Conservation (phyloP, 169 alveolate genomes). For the Pseudocohnilembus persalinus region DNA sequence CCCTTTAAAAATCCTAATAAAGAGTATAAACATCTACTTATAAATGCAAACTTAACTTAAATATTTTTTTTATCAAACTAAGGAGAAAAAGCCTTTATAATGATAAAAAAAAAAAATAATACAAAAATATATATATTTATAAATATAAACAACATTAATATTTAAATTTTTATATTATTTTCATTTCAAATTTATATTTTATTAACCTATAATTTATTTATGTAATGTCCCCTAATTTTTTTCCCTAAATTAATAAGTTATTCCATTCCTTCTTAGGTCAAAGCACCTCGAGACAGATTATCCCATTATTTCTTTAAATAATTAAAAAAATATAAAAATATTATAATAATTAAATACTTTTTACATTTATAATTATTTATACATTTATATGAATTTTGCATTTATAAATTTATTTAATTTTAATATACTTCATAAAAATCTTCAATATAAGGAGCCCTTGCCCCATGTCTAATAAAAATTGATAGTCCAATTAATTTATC, state of each 20-base stretch:
- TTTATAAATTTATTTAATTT: no score
- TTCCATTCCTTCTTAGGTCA: not conserved
- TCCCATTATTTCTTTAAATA: not conserved
- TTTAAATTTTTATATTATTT: no score
- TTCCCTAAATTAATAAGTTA: not conserved
- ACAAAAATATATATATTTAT: not conserved
- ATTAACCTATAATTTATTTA: not conserved
- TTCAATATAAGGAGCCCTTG: not conserved
- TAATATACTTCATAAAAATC: not conserved
- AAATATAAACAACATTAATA: no score
- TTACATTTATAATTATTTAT: no score
- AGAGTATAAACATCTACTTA: constrained; percentile 10
- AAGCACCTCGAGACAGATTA: not conserved
- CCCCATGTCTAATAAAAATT: not conserved
- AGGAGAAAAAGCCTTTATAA: not conserved
- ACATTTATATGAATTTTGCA: no score
- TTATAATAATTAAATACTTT: no score
- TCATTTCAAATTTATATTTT: no score
- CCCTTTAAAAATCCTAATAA: constrained; percentile 22
- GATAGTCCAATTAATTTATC: not conserved
- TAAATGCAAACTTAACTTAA: constrained; percentile 14
- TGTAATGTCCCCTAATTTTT: not conserved
- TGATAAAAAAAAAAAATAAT: no score
- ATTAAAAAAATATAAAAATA: no score
- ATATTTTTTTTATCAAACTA: not conserved